phyloP scores from a whole-genome alignment of 768 basidiomycete genomes.

The Xerocomus potaroensis region DNA sequence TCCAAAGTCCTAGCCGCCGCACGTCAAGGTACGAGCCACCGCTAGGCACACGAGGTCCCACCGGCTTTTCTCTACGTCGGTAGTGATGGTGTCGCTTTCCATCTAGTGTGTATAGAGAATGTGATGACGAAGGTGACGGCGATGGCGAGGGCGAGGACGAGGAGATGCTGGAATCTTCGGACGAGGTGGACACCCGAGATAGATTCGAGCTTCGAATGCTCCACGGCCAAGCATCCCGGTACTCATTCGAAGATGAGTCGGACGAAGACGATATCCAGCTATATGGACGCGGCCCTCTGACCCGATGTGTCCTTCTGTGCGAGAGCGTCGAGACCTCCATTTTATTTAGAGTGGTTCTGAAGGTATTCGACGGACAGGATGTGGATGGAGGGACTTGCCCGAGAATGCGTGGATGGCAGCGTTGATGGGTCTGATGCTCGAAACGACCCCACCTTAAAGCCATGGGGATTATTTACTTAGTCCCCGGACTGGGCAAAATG shows the following conservation, averaged over 20 bases:
- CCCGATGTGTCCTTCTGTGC: slow-evolving; percentile 12
- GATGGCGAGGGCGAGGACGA: slow-evolving; percentile 2
- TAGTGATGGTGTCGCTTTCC: not conserved
- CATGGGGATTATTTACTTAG: not conserved
- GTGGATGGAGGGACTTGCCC: not conserved
- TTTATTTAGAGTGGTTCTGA: not conserved
- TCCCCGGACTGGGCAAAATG: slow-evolving; percentile 2
- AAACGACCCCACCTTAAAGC: slow-evolving; percentile 14
- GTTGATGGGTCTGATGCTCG: slow-evolving; percentile 2
- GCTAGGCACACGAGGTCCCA: slow-evolving; percentile 25
- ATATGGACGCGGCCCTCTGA: slow-evolving; percentile 29
- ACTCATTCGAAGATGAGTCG: slow-evolving; percentile 12
- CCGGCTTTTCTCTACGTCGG: slow-evolving; percentile 20
- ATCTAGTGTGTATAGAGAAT: slow-evolving; percentile 4
- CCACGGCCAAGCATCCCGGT: slow-evolving; percentile 20
- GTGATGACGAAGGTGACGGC: not conserved
- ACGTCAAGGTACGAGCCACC: slow-evolving; percentile 1
- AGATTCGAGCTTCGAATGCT: slow-evolving; percentile 2
- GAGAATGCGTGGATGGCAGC: slow-evolving; percentile 1
- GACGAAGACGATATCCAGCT: slow-evolving; percentile 20
- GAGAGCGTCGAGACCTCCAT: slow-evolving; percentile 14
- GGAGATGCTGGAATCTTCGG: slow-evolving; percentile 10
- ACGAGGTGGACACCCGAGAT: slow-evolving; percentile 16
- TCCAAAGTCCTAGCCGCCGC: slow-evolving; percentile 13
- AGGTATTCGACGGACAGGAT: too few relatives aligned